A percentile compares a stretch with the other conserved stretches of the same genome.
phyloP scores from a whole-genome alignment of 352 stramenopile species.

The Globisporangium paddicum region DNA sequence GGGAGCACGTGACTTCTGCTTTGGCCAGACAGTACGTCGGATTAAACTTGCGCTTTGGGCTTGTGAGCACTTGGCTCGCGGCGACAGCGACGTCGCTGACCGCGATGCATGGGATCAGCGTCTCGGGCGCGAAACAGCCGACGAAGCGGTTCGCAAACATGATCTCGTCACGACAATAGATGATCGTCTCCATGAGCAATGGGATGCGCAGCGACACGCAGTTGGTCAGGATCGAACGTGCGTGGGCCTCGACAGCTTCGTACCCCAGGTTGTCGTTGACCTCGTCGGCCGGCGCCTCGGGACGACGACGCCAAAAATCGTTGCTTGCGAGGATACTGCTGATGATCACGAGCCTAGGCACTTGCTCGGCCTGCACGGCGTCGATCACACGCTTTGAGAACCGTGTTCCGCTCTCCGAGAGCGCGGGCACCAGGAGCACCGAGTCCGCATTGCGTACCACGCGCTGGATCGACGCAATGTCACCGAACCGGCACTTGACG shows the following conservation, averaged over 20 bases:
- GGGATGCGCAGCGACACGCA: conserved; percentile 62
- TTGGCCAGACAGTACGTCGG: conserved; percentile 51
- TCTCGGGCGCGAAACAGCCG: conserved; percentile 41
- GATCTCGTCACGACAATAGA: conserved; percentile 74
- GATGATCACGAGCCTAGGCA: conserved; percentile 54
- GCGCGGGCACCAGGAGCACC: conserved; percentile 57
- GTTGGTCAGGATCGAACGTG: conserved; percentile 32
- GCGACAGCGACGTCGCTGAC: conserved; percentile 58
- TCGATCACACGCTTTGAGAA: conserved; percentile 71
- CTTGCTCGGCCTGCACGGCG: conserved; percentile 35
- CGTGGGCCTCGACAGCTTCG: conserved; percentile 66
- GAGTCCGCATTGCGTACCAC: conserved; percentile 65
- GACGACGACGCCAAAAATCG: conserved; percentile 21
- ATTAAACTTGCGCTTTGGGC: conserved; percentile 45
- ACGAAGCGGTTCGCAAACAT: conserved; percentile 61
- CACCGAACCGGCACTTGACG: conserved; percentile 49
- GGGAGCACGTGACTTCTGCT: conserved; percentile 32
- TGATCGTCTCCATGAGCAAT: conserved; percentile 70
- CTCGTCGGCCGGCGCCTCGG: conserved; percentile 10
- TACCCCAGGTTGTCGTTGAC: conserved; percentile 31
- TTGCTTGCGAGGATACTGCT: conserved; percentile 56
- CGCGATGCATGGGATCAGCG: conserved; percentile 58
- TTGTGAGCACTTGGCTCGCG: conserved; percentile 39
- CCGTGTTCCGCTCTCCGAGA: conserved; percentile 48
- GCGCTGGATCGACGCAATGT: conserved; percentile 39